Base-by-base conservation (phyloP, 2,329 filamentous ascomycete species). In the Tolypocladium cylindrosporum region DNA sequence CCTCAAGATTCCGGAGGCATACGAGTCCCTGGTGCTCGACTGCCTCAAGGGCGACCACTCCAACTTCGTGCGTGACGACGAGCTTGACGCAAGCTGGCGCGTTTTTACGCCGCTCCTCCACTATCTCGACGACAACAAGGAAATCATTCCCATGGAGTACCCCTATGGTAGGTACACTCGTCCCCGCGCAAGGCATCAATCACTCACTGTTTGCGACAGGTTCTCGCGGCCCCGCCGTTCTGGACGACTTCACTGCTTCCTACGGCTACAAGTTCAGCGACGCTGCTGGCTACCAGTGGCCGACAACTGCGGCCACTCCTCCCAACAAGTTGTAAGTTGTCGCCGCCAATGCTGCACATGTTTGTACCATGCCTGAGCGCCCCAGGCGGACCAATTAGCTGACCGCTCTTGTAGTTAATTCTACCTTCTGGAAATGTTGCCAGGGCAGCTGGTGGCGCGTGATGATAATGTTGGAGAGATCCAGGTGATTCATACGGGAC, bases 201-300 rank as follows among this genome's bases (percentile, higher is more conserved):
- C 9, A 42, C 57, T 58, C 24, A 59, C 57, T 1, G 8, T 4
- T 16, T 34, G 4, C 50, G 21, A 36, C 66, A 99, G 94, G 94
- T 65, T 99, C 94, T 60, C 93, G 95, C 68, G 94, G 95, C 61
- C 95, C 95, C 36, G 90, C 92, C 57, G 93, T 99, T 42, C 83
- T 99, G 58, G 94, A 99, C 67, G 94, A 99, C 77, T 99, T 99
- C 78, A 97, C 93, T 39, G 89, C 92, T 45, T 96, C 92, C 7
- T 99, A 96, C 72, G 94, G 94, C 63, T 99, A 99, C 83, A 97
- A 96, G 76, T 99, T 99, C 80, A 95, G 90, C 71, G 94, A 99
- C 69, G 91, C 92, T 61, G 90, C 92, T 66, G 92, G 92, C 58
- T 96, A 96, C 78, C 91, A 96, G 76, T 97, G 92, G 92, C 90